These are phyloP conservation scores for Arachnopeziza araneosa DNA, from an alignment of 2,329 filamentous ascomycete species.

Conservation along the genomic window DNA sequence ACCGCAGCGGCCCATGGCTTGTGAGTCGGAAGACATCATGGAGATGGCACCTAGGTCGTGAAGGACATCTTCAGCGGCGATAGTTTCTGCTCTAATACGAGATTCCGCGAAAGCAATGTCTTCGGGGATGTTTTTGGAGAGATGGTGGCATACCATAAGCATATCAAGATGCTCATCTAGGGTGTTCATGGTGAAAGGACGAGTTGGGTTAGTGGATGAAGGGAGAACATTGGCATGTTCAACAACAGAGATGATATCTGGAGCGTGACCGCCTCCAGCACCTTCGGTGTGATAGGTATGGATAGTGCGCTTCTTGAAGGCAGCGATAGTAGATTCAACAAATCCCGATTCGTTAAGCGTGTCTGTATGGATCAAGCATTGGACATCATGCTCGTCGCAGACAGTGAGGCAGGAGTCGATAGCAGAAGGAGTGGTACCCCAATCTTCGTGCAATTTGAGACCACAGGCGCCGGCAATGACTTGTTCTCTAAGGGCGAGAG, in stretches of 20 bases:
- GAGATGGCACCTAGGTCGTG: slow-evolving; percentile 93
- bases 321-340: slow-evolving; percentile 82
- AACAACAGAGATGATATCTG: slow-evolving; percentile 92
- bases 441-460: slow-evolving; percentile 93
- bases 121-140: slow-evolving; percentile 88
- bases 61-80: slow-evolving; percentile 91
- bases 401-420: slow-evolving; percentile 83
- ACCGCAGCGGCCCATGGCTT: slow-evolving; percentile 94
- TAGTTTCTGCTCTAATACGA: slow-evolving; percentile 91
- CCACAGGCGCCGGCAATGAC: slow-evolving; percentile 79
- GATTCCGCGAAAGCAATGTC: slow-evolving; percentile 94
- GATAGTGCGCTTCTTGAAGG: slow-evolving; percentile 81
- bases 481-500: slow-evolving; percentile 69
- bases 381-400: slow-evolving; percentile 87
- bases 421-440: slow-evolving; percentile 84
- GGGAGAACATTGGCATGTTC: slow-evolving; percentile 85
- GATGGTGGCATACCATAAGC: slow-evolving; percentile 96
- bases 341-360: slow-evolving; percentile 97
- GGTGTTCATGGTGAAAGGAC: slow-evolving; percentile 86
- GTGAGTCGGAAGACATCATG: slow-evolving; percentile 95
- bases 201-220: slow-evolving; percentile 85
- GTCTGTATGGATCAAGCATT: slow-evolving; percentile 92
- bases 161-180: slow-evolving; percentile 96
- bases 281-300: slow-evolving; percentile 98
- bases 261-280: slow-evolving; percentile 88